Evolutionary conservation across 768 basidiomycete genomes (phyloP).

Genomic region (Lentinula guzmanii): DNA sequence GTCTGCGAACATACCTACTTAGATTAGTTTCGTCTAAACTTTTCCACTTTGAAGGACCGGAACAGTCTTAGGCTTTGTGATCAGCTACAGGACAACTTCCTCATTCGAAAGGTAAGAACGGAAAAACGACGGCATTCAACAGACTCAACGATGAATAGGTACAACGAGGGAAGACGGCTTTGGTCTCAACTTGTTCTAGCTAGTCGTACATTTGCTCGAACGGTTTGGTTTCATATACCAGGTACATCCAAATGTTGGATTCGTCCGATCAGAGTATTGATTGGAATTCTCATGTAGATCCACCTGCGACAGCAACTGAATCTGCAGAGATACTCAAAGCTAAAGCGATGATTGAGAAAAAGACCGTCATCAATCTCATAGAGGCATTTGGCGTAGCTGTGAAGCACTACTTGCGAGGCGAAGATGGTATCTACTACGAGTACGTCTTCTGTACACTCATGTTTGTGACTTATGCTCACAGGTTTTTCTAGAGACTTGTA

Average conservation of each 20-base stretch:
- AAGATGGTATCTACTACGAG: slow-evolving; percentile 26
- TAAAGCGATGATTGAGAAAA: slow-evolving; percentile 57
- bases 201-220: slow-evolving; percentile 51
- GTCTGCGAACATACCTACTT: too few species aligned
- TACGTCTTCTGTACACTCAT: slow-evolving; percentile 19
- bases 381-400: slow-evolving; percentile 54
- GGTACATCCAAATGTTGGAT: slow-evolving; percentile 25
- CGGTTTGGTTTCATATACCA: slow-evolving; percentile 65
- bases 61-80: slow-evolving; percentile 71
- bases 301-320: slow-evolving; percentile 4
- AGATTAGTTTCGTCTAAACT: neutral
- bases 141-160: slow-evolving; percentile 21
- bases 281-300: slow-evolving; percentile 1
- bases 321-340: slow-evolving; percentile 30
- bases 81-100: slow-evolving; percentile 66
- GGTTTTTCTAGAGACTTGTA: slow-evolving; percentile 47
- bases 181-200: slow-evolving; percentile 67
- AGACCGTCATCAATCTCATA: slow-evolving; percentile 49
- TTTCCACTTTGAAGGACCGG: slow-evolving; percentile 28
- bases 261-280: neutral
- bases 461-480: neutral
- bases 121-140: neutral
- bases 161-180: slow-evolving; percentile 63
- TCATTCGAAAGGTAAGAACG: slow-evolving; percentile 43
- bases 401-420: slow-evolving; percentile 66